Evolutionary conservation across 2,329 filamentous ascomycete species (phyloP).

Genomic region (Aspergillus unguis): DNA sequence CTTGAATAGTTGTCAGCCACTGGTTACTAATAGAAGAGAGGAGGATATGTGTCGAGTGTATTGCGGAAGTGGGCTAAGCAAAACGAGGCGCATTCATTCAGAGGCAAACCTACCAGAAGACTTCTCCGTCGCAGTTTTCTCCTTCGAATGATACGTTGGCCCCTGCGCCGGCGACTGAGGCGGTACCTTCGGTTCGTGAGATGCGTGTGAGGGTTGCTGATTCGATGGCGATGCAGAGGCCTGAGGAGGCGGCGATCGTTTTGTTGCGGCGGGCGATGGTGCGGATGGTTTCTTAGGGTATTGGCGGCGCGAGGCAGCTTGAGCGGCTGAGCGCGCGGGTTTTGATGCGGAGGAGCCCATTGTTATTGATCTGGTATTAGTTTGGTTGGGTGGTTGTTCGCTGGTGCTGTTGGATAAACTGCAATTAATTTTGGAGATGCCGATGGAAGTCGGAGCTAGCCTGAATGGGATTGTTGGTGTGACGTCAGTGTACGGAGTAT

Average conservation of each 20-base stretch:
- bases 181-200: conserved; percentile 35
- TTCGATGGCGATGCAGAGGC: no score
- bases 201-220: conserved; percentile 28
- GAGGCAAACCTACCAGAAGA: conserved; percentile 30
- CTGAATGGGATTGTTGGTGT: background rate
- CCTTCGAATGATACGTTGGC: conserved; percentile 33
- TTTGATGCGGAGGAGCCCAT: conserved; percentile 63
- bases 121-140: conserved; percentile 31
- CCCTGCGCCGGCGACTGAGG: conserved; percentile 19
- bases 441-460: background rate
- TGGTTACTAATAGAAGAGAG: background rate
- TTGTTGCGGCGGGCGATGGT: conserved; percentile 33
- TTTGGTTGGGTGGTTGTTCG: background rate
- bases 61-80: background rate
- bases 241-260: conserved; percentile 22
- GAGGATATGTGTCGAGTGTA: background rate
- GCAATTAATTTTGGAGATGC: background rate
- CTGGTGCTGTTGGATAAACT: background rate
- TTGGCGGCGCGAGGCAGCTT: conserved; percentile 51
- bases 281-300: conserved; percentile 50
- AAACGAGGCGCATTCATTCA: no score
- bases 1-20: conserved; percentile 26
- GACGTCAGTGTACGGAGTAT: background rate
- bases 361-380: background rate
- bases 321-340: conserved; percentile 48